Percentiles rank a stretch among this genome's conserved stretches.
phyloP scores from a whole-genome alignment of 495 filamentous ascomycete species.

The Aspergillus affinis region DNA sequence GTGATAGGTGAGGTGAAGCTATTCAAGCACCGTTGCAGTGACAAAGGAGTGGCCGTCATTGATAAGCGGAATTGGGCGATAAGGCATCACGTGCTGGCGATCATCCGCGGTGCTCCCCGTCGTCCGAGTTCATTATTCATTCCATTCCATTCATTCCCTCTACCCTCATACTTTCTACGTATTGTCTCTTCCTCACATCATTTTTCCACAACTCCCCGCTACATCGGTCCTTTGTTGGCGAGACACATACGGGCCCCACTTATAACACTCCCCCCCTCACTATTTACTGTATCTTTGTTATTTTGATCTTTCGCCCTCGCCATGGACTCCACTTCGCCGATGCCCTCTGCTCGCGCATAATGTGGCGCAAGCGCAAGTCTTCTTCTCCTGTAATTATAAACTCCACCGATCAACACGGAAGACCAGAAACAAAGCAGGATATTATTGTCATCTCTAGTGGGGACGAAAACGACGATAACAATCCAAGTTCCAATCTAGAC shows the following conservation, averaged over 20 bases:
- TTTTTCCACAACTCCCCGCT: neutral
- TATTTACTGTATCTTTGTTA: constrained; percentile 1
- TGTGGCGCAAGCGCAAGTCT: constrained; percentile 24
- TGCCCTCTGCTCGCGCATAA: constrained; percentile 26
- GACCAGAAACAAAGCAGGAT: constrained; percentile 8
- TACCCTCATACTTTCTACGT: neutral
- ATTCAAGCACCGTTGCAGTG: neutral
- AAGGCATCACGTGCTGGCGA: constrained; percentile 23
- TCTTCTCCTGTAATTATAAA: constrained; percentile 16
- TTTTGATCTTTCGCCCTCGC: constrained; percentile 13
- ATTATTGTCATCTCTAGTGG: constrained; percentile 17
- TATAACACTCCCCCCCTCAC: neutral
- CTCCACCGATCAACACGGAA: constrained; percentile 8
- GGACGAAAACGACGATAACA: constrained; percentile 15
- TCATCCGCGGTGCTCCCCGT: constrained; percentile 20
- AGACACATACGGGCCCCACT: neutral
- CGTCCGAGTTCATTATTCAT: constrained; percentile 12
- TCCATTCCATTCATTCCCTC: constrained; percentile 11
- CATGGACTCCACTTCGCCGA: constrained; percentile 19
- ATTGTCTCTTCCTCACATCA: neutral
- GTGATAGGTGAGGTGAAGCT: neutral
- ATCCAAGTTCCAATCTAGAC: constrained; percentile 9
- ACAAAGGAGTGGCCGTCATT: neutral
- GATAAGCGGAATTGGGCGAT: constrained; percentile 17
- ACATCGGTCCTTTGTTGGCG: neutral